A percentile compares a stretch with the other conserved stretches of the same genome.
These are phyloP conservation scores for Magnusiomyces suaveolens DNA, from an alignment of 1,139 yeast species.

Conservation along the genomic window DNA sequence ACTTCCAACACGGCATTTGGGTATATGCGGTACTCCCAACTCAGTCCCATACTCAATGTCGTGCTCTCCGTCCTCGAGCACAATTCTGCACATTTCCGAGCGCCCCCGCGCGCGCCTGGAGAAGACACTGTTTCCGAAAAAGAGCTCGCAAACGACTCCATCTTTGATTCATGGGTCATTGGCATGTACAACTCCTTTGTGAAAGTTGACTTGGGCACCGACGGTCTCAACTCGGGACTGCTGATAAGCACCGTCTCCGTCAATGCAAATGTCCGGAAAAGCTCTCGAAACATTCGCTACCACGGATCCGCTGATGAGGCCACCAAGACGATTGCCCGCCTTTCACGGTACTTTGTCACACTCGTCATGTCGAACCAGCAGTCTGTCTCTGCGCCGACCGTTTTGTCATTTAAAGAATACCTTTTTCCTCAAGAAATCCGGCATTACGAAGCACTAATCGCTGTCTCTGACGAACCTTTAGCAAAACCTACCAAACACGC, in stretches of 20 bases:
- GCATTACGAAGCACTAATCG: background rate
- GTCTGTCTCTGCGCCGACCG: background rate
- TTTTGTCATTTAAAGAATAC: background rate
- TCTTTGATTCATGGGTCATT: background rate
- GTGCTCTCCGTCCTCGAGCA: constrained; percentile 2
- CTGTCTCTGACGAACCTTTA: background rate
- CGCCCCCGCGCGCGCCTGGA: background rate
- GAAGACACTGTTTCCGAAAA: background rate
- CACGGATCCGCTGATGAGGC: background rate
- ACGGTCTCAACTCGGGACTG: background rate
- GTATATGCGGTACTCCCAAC: background rate
- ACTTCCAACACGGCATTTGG: background rate
- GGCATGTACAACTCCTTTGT: background rate
- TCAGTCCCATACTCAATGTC: background rate
- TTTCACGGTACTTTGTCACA: background rate
- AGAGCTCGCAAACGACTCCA: background rate
- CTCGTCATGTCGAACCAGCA: background rate
- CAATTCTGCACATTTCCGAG: background rate
- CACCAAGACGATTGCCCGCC: background rate
- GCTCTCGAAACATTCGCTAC: background rate
- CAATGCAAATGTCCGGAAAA: background rate
- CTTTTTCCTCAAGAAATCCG: background rate
- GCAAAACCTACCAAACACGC: background rate
- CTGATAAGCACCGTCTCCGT: background rate
- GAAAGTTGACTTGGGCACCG: background rate